phyloP scores from a whole-genome alignment of 305 asterid genomes.

The Solanum chacoense region DNA sequence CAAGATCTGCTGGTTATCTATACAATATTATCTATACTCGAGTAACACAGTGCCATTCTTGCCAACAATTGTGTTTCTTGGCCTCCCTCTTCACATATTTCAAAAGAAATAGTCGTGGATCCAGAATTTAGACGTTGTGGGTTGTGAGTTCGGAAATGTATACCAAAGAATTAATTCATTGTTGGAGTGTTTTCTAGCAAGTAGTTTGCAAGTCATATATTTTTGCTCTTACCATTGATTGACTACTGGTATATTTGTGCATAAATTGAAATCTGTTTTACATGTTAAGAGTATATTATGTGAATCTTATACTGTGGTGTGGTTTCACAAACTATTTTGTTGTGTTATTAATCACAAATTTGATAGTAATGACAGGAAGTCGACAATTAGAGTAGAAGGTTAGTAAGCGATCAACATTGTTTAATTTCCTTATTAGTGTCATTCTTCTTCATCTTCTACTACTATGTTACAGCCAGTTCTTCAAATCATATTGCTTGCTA shows the following conservation, averaged over 20 bases:
- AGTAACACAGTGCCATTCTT: background rate
- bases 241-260: background rate
- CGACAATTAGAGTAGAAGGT: background rate
- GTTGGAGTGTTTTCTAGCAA: background rate
- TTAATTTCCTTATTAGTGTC: background rate
- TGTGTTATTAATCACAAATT: background rate
- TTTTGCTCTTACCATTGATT: background rate
- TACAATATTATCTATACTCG: background rate
- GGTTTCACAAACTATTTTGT: background rate
- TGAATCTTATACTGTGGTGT: background rate
- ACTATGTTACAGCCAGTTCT: background rate
- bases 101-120: background rate
- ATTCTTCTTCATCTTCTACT: background rate
- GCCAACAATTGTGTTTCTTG: background rate
- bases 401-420: background rate
- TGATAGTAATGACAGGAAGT: background rate
- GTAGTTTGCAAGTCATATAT: background rate
- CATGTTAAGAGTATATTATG: background rate
- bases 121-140: background rate
- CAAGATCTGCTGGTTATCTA: background rate
- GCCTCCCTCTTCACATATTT: background rate
- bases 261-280: background rate
- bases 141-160: background rate
- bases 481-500: background rate
- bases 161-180: background rate